phyloP scores from a whole-genome alignment of 164 flowering plant genomes.

The Chloranthus sessilifolius region DNA sequence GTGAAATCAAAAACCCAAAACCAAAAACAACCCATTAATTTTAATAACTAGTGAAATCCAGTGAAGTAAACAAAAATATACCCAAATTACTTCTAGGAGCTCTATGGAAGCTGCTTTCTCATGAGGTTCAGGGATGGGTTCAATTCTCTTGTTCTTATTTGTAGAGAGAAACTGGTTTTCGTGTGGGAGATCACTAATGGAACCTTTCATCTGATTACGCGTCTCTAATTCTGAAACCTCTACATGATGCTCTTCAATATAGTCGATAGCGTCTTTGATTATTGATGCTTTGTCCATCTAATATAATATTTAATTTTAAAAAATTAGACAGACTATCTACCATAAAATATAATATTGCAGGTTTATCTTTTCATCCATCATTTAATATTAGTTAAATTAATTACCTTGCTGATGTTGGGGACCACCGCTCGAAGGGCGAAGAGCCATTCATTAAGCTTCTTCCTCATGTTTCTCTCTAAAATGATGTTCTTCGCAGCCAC shows the following conservation, averaged over 20 bases:
- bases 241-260: slow-evolving; percentile 54
- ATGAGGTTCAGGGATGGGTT: slow-evolving; percentile 16
- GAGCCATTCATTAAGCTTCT: slow-evolving; percentile 64
- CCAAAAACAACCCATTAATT: too few relatives aligned
- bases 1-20: too few relatives aligned
- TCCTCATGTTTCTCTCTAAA: slow-evolving; percentile 74
- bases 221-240: slow-evolving; percentile 54
- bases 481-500: slow-evolving; percentile 54
- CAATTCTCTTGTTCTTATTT: too few relatives aligned
- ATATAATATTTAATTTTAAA: not conserved
- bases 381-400: not conserved
- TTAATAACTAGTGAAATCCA: too few relatives aligned
- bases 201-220: slow-evolving; percentile 22
- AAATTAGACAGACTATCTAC: not conserved
- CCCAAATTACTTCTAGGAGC: too few relatives aligned
- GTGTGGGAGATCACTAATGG: slow-evolving; percentile 4
- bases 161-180: too few relatives aligned
- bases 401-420: too few relatives aligned
- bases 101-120: too few relatives aligned
- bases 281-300: too few relatives aligned
- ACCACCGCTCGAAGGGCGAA: slow-evolving; percentile 74
- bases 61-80: not conserved
- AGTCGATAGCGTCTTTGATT: slow-evolving; percentile 63
- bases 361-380: not conserved
- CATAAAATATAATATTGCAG: not conserved